Base-by-base conservation (phyloP, 1,284 basidiomycete species). In the Tetrapyrgos nigripes region DNA sequence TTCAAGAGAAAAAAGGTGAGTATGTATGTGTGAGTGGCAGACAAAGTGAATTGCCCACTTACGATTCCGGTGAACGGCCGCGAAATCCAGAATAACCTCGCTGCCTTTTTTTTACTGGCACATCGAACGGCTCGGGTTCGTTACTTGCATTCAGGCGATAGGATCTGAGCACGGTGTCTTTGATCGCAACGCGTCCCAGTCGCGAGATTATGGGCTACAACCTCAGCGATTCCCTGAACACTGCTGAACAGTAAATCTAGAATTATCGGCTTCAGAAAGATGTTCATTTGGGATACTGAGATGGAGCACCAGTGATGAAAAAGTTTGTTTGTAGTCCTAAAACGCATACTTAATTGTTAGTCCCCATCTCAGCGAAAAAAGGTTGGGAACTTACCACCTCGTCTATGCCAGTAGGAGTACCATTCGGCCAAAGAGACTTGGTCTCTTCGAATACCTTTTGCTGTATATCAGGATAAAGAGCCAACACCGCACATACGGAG, bases 391-490 rank as follows among this genome's bases (percentile, higher is more conserved):
- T 57, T 14, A 55, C 60, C 1, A 55, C 49, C n/a, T 67, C 62
- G 2, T 73, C 61, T 27, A 1, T 21, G 11, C 24, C 10, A 9
- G 13, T 19, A n/a, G 40, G 35, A 10, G 21, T 10, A 66, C 62
- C 65, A 29, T 71, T 62, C 3, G 77, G 74, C 73, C 77, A 79
- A 40, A 77, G 53, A 10, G 53, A 58, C 6, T 53, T 45, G 14
- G 74, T 68, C 53, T 84, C 79, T 50, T 78, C 72, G 51, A 75
- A 78, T 0, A 82, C 53, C 53, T 73, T 78, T 23, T 73, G 67
- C 61, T 84, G 83, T n/a, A 73, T 67, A 1, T 79, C 76, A 2
- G 79, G 80, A 61, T 82, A 68, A 11, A 83, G 64, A 0, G 83
- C 83, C 4, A 84, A 62, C n/a, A 81, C 66, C 1, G 65, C 67